Percentiles rank a stretch among this genome's conserved stretches.
These are phyloP conservation scores for Angophora floribunda DNA, from an alignment of 345 rosid genomes.

Conservation along the genomic window DNA sequence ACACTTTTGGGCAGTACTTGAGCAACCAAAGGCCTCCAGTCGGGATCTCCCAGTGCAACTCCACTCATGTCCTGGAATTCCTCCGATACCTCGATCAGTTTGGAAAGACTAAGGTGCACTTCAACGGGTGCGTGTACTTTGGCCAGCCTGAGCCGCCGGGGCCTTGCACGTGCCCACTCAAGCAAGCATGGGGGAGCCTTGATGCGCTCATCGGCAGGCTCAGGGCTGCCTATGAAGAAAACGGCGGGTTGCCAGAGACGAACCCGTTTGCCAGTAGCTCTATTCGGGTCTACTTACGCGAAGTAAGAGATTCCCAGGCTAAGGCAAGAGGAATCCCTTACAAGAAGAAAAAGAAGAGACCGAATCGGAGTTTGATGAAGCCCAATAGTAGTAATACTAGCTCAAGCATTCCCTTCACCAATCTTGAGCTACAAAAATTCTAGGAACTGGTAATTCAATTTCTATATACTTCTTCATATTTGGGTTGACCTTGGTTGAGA, in stretches of 20 bases:
- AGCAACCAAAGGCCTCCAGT: constrained; percentile 33
- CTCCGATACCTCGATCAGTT: constrained; percentile 33
- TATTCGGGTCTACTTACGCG: constrained; percentile 59
- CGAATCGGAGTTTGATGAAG: constrained; percentile 26
- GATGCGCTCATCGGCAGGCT: constrained; percentile 89
- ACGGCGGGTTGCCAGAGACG: constrained; percentile 71
- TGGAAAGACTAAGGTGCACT: constrained; percentile 32
- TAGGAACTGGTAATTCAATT: neutral
- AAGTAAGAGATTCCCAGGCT: constrained; percentile 80
- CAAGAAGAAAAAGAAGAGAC: constrained; percentile 85
- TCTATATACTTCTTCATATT: neutral
- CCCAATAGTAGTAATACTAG: constrained; percentile 11
- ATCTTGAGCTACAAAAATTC: constrained; percentile 3
- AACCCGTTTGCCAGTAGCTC: constrained; percentile 79
- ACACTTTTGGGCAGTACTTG: constrained; percentile 28
- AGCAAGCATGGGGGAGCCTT: constrained; percentile 92
- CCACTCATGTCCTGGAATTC: constrained; percentile 25
- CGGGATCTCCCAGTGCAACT: constrained; percentile 22
- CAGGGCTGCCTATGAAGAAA: constrained; percentile 81
- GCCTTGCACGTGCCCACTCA: constrained; percentile 72
- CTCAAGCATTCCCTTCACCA: constrained; percentile 36
- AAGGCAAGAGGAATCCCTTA: constrained; percentile 86
- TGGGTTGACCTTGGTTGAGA: neutral
- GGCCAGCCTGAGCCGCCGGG: constrained; percentile 84
- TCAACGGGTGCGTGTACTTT: constrained; percentile 34